Conservation (phyloP, 352 stramenopile species). For the Pelagophyceae sp. region DNA sequence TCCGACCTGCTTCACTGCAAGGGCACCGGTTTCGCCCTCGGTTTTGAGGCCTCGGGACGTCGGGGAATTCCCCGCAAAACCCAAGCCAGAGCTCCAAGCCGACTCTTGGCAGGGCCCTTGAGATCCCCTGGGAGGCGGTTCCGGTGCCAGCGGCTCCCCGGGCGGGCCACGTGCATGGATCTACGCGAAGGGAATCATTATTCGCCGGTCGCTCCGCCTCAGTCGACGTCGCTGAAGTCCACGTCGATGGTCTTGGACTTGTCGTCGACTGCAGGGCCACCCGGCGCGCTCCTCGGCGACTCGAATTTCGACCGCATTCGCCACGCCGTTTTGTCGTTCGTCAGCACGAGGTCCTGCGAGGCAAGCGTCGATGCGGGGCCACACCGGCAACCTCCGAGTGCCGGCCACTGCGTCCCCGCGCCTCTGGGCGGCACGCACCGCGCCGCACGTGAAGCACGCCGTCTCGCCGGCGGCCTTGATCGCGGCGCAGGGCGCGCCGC, state of each 20-base stretch:
- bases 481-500: background rate
- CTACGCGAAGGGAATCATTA: background rate
- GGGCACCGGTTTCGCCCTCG: no score
- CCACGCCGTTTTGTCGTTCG: background rate
- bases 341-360: background rate
- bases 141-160: background rate
- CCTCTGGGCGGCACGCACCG: no score
- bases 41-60: no score
- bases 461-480: background rate
- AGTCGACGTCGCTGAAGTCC: background rate
- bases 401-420: no score
- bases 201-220: background rate
- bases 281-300: background rate
- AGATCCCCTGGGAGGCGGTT: background rate
- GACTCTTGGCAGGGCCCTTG: background rate
- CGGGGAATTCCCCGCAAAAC: no score
- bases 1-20: no score
- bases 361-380: no score
- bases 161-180: background rate
- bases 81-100: no score
- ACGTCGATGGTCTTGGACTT: background rate
- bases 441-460: constrained; percentile 8
- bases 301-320: background rate
- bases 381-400: no score
- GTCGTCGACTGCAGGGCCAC: background rate